phyloP scores from a whole-genome alignment of 139 green algal species.

The Bryopsis sp. region DNA sequence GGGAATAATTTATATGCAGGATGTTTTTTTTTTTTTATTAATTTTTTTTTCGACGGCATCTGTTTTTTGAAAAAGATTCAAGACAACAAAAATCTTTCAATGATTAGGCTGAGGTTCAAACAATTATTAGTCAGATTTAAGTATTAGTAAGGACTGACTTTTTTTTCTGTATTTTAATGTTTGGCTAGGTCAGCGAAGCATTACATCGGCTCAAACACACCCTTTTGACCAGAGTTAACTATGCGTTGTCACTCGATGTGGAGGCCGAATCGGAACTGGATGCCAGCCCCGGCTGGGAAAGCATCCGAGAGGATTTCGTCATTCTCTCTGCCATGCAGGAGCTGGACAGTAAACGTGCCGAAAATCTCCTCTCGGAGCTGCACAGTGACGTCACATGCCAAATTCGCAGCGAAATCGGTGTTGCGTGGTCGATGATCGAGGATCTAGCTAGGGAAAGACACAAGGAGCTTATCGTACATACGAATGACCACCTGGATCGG shows the following conservation, averaged over 20 bases:
- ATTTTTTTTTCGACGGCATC: too few species aligned
- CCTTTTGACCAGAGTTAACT: too few species aligned
- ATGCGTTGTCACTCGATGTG: background rate
- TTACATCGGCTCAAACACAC: too few species aligned
- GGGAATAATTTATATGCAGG: too few species aligned
- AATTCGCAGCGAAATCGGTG: slow-evolving; percentile 10
- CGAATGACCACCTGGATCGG: slow-evolving; percentile 14
- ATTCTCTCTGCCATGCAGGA: background rate
- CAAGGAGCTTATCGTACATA: slow-evolving; percentile 3
- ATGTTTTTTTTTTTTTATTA: too few species aligned
- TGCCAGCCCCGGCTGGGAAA: slow-evolving; percentile 1
- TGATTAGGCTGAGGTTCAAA: too few species aligned
- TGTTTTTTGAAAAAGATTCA: too few species aligned
- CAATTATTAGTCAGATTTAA: too few species aligned
- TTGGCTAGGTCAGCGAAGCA: too few species aligned
- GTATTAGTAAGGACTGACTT: too few species aligned
- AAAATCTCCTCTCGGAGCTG: slow-evolving; percentile 15
- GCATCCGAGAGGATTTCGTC: slow-evolving; percentile 14
- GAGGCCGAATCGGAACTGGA: background rate
- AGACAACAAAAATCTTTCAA: too few species aligned
- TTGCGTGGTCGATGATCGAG: slow-evolving; percentile 2
- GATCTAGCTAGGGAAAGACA: background rate
- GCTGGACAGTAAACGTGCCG: background rate
- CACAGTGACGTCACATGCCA: slow-evolving; percentile 10
- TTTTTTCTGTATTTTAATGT: too few species aligned